These are phyloP conservation scores for Chenopodium suecicum DNA, from an alignment of 148 eudicot genomes.

Conservation along the genomic window DNA sequence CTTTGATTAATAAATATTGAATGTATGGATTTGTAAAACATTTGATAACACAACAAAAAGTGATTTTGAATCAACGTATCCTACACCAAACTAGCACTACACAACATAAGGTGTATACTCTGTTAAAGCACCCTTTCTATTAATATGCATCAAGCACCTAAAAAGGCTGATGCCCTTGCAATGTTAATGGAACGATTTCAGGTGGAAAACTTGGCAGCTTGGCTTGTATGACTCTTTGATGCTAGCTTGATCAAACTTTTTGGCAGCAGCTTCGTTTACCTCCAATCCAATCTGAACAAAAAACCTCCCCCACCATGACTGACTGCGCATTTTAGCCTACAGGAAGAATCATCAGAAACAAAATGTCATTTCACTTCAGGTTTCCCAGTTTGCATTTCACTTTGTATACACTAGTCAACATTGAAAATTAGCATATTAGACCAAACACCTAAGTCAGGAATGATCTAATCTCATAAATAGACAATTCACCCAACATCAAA, in stretches of 20 bases:
- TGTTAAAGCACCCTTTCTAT: constrained; percentile 23
- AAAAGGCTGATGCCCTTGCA: constrained; percentile 2
- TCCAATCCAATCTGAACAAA: constrained; percentile 76
- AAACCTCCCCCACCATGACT: constrained; percentile 84
- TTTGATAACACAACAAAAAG: constrained; percentile 10
- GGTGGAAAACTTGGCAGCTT: constrained; percentile 89
- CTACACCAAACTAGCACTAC: constrained; percentile 36
- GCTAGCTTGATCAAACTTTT: constrained; percentile 87
- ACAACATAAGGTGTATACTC: constrained; percentile 27
- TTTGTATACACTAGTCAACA: neutral
- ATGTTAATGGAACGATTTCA: constrained; percentile 57
- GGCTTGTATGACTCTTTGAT: constrained; percentile 56
- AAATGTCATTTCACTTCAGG: neutral
- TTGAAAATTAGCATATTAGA: neutral
- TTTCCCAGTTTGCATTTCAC: too few relatives aligned
- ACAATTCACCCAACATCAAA: neutral
- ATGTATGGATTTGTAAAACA: constrained; percentile 11
- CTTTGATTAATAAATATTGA: constrained; percentile 18
- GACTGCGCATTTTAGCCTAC: constrained; percentile 86
- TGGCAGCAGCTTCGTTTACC: constrained; percentile 76
- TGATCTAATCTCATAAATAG: neutral
- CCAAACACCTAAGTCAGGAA: neutral
- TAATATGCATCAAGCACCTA: constrained; percentile 19
- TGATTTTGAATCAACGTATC: constrained; percentile 23
- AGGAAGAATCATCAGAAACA: constrained; percentile 2